These are phyloP conservation scores for Shiraia bambusicola DNA, from an alignment of 2,329 filamentous ascomycete species.

Conservation along the genomic window DNA sequence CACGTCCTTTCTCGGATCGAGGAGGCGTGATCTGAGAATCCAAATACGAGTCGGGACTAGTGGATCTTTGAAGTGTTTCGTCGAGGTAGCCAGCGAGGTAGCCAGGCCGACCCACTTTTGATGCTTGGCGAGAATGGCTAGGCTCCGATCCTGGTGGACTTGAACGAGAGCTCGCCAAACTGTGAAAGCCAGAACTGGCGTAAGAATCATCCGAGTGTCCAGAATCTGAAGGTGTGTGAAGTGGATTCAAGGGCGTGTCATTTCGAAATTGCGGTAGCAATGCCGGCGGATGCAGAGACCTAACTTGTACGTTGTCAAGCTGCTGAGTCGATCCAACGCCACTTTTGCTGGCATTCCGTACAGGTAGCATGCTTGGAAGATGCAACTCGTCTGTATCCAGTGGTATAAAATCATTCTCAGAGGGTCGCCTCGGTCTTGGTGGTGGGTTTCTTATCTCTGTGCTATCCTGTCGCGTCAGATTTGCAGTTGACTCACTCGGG, in stretches of 20 bases:
- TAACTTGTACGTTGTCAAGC: conserved; percentile 5
- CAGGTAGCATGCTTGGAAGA: conserved; percentile 23
- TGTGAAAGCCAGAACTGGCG: conserved; percentile 37
- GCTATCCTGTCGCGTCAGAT: conserved; percentile 26
- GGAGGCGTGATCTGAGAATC: conserved; percentile 19
- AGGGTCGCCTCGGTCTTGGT: conserved; percentile 26
- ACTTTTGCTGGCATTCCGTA: conserved; percentile 25
- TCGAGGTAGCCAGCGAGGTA: conserved; percentile 28
- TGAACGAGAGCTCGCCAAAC: conserved; percentile 41
- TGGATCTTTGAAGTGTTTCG: conserved; percentile 27
- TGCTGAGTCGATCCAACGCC: conserved; percentile 16
- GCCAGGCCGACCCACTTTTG: conserved; percentile 28
- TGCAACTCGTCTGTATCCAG: conserved; percentile 24
- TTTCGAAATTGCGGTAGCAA: conserved; percentile 20
- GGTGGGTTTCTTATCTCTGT: conserved; percentile 20
- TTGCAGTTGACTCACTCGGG: conserved; percentile 19
- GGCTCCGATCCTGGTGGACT: conserved; percentile 42
- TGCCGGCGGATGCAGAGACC: conserved; percentile 25
- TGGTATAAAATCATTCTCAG: conserved; percentile 28
- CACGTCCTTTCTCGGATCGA: conserved; percentile 16
- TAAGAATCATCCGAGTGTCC: conserved; percentile 44
- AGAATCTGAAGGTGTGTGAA: conserved; percentile 45
- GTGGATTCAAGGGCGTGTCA: conserved; percentile 28
- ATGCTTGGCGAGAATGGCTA: conserved; percentile 36
- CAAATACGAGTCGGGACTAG: conserved; percentile 34